Conservation (phyloP, 2,329 filamentous ascomycete species). For the Cordyceps fumosorosea region DNA sequence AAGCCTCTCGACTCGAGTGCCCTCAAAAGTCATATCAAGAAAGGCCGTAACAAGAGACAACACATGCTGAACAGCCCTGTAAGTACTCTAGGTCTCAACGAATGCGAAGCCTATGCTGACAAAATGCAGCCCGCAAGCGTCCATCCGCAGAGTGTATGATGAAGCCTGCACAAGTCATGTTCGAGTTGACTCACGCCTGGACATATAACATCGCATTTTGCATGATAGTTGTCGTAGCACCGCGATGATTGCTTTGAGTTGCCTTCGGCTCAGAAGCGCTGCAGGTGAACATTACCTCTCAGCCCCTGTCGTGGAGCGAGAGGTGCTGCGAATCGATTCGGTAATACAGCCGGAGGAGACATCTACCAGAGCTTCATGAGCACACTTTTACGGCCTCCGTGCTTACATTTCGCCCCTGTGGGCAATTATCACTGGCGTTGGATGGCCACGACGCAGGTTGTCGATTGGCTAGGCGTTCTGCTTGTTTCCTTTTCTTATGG, state of each 20-base stretch:
- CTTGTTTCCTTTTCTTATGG: neutral
- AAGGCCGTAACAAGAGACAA: conserved; percentile 88
- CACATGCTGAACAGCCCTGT: conserved; percentile 95
- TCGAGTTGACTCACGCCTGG: neutral
- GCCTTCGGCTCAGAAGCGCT: neutral
- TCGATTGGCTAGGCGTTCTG: conserved; percentile 10
- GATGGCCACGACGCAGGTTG: conserved; percentile 4
- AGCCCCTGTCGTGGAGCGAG: neutral
- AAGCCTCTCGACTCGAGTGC: conserved; percentile 95
- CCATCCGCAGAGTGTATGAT: conserved; percentile 49
- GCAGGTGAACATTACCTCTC: neutral
- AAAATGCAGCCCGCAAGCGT: conserved; percentile 44
- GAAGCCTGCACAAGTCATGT: neutral
- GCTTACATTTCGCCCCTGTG: neutral
- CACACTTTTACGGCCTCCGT: conserved; percentile 1
- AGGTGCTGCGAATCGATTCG: neutral
- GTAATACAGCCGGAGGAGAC: neutral
- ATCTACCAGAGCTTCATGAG: conserved; percentile 5
- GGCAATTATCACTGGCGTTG: conserved; percentile 6
- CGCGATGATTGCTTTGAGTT: neutral
- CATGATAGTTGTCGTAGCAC: neutral
- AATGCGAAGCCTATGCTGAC: neutral
- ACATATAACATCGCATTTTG: neutral
- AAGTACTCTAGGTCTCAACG: conserved; percentile 36
- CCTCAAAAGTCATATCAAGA: conserved; percentile 98